phyloP scores from a whole-genome alignment of 2,329 filamentous ascomycete species.

The Colletotrichum musae region DNA sequence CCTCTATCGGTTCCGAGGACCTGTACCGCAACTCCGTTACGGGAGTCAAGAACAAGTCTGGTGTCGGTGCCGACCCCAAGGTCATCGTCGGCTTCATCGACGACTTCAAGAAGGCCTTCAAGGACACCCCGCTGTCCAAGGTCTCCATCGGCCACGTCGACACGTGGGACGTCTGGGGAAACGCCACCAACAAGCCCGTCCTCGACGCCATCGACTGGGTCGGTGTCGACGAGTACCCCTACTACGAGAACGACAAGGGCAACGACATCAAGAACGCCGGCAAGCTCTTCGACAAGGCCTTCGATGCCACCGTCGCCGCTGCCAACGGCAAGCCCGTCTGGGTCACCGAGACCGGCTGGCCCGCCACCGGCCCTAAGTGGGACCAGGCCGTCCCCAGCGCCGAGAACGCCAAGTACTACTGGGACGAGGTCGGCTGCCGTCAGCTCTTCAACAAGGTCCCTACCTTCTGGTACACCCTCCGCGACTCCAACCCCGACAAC shows the following conservation, averaged over 20 bases:
- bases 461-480: constrained; percentile 74
- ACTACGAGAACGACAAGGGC: constrained; percentile 71
- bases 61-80: constrained; percentile 71
- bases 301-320: constrained; percentile 59
- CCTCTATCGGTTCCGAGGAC: constrained; percentile 78
- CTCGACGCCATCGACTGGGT: constrained; percentile 75
- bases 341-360: constrained; percentile 78
- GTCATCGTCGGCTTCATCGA: constrained; percentile 76
- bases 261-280: constrained; percentile 70
- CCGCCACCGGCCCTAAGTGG: constrained; percentile 66
- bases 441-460: constrained; percentile 68
- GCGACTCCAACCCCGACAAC: constrained; percentile 74
- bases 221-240: constrained; percentile 77
- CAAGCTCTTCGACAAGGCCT: constrained; percentile 68
- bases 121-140: constrained; percentile 58
- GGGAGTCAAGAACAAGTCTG: constrained; percentile 74
- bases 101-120: constrained; percentile 72
- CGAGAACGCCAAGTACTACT: constrained; percentile 75
- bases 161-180: constrained; percentile 76
- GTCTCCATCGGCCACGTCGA: constrained; percentile 76
- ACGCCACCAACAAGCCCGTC: constrained; percentile 71
- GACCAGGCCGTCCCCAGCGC: constrained; percentile 69
- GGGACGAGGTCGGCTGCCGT: constrained; percentile 72
- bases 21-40: constrained; percentile 74
- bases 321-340: constrained; percentile 69